A percentile compares a stretch with the other conserved stretches of the same genome.
These are phyloP conservation scores for Roridomyces roridus DNA, from an alignment of 768 basidiomycete genomes.

Conservation along the genomic window DNA sequence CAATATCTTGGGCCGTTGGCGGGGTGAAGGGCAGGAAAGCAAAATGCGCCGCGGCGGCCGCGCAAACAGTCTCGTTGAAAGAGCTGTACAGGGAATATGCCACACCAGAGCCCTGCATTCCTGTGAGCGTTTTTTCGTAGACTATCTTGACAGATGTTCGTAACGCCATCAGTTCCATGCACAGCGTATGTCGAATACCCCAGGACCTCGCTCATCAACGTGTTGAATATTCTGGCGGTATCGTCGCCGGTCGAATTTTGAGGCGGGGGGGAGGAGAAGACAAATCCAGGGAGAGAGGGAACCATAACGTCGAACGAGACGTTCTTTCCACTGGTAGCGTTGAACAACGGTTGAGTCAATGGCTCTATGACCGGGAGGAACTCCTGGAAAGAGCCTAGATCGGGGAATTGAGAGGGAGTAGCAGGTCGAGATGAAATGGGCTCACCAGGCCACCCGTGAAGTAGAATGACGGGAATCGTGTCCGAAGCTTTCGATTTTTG, in stretches of 20 bases:
- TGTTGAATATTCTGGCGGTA: conserved; percentile 31
- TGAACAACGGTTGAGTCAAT: conserved; percentile 1
- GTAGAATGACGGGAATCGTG: conserved; percentile 11
- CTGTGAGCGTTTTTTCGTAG: not conserved
- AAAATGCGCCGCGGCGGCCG: conserved; percentile 23
- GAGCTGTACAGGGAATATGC: conserved; percentile 12
- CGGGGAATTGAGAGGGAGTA: too few species aligned
- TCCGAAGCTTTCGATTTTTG: conserved; percentile 3
- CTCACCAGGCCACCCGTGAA: conserved; percentile 22
- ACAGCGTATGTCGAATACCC: conserved; percentile 30
- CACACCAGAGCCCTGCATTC: conserved; percentile 3
- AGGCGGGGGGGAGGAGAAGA: conserved; percentile 21
- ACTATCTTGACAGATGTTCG: not conserved
- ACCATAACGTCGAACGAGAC: conserved; percentile 15
- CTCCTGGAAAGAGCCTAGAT: conserved; percentile 21
- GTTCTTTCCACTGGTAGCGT: not conserved
- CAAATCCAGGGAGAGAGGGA: conserved; percentile 26
- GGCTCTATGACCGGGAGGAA: conserved; percentile 17
- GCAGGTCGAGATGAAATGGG: not conserved
- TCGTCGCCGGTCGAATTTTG: conserved; percentile 28
- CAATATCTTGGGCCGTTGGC: conserved; percentile 2
- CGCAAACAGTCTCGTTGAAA: conserved; percentile 15
- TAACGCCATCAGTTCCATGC: conserved; percentile 30
- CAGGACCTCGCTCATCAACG: conserved; percentile 32
- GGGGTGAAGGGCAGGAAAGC: conserved; percentile 14